phyloP scores from a whole-genome alignment of 495 filamentous ascomycete genomes.

The Hypoxylon cercidicola region DNA sequence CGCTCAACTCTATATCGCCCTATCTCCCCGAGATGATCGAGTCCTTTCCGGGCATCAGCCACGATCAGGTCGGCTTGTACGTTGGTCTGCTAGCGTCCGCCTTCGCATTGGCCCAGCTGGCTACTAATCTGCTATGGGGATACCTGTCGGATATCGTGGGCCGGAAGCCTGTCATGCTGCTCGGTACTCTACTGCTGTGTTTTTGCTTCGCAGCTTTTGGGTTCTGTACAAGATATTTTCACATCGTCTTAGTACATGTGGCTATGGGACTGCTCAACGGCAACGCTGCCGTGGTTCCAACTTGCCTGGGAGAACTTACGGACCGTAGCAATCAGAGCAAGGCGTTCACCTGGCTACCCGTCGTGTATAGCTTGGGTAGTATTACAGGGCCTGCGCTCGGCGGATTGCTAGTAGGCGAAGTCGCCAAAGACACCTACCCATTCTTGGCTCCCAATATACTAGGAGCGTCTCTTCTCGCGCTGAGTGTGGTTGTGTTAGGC shows the following conservation, averaged over 20 bases:
- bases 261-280: constrained; percentile 94
- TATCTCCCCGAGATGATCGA: constrained; percentile 94
- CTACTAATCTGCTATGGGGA: constrained; percentile 94
- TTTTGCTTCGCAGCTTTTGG: constrained; percentile 87
- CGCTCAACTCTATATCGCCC: constrained; percentile 94
- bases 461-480: constrained; percentile 71
- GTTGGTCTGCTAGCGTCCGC: constrained; percentile 89
- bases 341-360: constrained; percentile 91
- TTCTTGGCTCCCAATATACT: constrained; percentile 88
- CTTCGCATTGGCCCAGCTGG: constrained; percentile 91
- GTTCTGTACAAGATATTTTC: constrained; percentile 82
- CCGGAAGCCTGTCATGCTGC: constrained; percentile 89
- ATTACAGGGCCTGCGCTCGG: constrained; percentile 92
- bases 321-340: constrained; percentile 92
- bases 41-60: constrained; percentile 81
- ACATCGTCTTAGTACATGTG: constrained; percentile 84
- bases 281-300: constrained; percentile 86
- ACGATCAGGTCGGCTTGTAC: constrained; percentile 80
- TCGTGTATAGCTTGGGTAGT: constrained; percentile 91
- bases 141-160: constrained; percentile 89
- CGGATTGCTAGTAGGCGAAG: constrained; percentile 76
- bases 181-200: constrained; percentile 85
- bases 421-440: constrained; percentile 71
- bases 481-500: constrained; percentile 77
- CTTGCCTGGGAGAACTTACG: constrained; percentile 93